Evolutionary conservation across 257 asterid genomes (phyloP).

Genomic region (Phtheirospermum japonicum): DNA sequence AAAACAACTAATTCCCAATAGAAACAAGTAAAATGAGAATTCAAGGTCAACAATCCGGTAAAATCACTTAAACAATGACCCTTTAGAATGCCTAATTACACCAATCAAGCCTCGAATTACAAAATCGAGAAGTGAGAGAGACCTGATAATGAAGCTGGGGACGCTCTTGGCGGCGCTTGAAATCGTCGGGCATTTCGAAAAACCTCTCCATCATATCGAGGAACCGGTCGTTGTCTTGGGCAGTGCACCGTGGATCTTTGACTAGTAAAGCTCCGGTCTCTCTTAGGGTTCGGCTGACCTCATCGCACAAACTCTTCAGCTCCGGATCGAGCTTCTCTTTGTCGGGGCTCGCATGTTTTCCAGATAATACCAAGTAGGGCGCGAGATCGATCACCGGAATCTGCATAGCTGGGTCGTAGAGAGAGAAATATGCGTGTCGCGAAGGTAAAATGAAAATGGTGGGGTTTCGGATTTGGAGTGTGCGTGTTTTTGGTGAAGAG

Average conservation of each 20-base stretch:
- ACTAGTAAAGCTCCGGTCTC: conserved; percentile 93
- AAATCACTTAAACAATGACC: conserved; percentile 6
- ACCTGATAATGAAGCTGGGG: conserved; percentile 95
- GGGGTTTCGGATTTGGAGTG: conserved; percentile 5
- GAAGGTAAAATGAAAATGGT: conserved; percentile 9
- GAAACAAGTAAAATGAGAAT: too few relatives aligned
- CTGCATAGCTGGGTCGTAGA: conserved; percentile 50
- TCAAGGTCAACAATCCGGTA: conserved; percentile 1
- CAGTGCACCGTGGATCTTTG: conserved; percentile 90
- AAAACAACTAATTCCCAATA: too few relatives aligned
- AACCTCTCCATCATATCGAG: conserved; percentile 92
- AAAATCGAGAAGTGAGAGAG: conserved; percentile 12
- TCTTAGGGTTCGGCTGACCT: conserved; percentile 83
- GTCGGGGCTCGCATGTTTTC: conserved; percentile 23
- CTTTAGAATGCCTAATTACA: neutral
- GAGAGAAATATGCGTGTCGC: too few relatives aligned
- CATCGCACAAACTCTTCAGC: conserved; percentile 54
- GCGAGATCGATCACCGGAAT: conserved; percentile 81
- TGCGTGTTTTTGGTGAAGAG: conserved; percentile 14
- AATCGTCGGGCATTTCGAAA: conserved; percentile 72
- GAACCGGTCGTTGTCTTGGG: conserved; percentile 72
- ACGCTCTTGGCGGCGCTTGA: conserved; percentile 87
- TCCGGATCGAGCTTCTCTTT: conserved; percentile 37
- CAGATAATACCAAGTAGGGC: conserved; percentile 52
- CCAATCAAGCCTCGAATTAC: conserved; percentile 13